phyloP scores from a whole-genome alignment of 495 filamentous ascomycete species.

The Penicillium salamii region DNA sequence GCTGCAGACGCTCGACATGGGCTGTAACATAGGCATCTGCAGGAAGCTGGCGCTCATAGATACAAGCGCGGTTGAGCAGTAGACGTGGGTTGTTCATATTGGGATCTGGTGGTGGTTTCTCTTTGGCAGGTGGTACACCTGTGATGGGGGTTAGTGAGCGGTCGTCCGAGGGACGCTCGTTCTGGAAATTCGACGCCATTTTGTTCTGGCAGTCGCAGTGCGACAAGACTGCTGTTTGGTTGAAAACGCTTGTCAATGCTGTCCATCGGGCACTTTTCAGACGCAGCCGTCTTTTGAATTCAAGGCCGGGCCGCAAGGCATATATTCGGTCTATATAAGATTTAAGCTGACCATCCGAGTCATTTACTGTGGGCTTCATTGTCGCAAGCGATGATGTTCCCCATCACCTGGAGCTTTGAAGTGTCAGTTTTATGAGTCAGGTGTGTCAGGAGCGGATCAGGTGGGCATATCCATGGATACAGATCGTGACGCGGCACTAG shows the following conservation, averaged over 20 bases:
- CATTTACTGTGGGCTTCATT: not conserved
- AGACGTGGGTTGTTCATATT: slow-evolving; percentile 44
- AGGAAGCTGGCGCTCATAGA: slow-evolving; percentile 51
- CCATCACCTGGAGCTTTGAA: slow-evolving; percentile 25
- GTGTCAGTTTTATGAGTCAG: slow-evolving; percentile 11
- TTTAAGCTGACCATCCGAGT: not conserved
- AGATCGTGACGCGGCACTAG: not conserved
- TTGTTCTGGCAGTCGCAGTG: slow-evolving; percentile 1
- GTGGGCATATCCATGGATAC: slow-evolving; percentile 7
- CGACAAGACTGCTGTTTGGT: slow-evolving; percentile 10
- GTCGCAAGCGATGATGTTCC: slow-evolving; percentile 12
- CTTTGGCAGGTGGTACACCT: slow-evolving; percentile 1
- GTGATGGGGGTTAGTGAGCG: not conserved
- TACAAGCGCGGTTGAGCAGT: slow-evolving; percentile 43
- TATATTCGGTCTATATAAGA: not conserved
- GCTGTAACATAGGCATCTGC: slow-evolving; percentile 51
- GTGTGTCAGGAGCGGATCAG: slow-evolving; percentile 16
- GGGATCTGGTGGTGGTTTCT: slow-evolving; percentile 22
- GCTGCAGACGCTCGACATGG: slow-evolving; percentile 50
- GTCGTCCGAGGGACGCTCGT: not conserved
- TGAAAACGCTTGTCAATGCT: slow-evolving; percentile 3
- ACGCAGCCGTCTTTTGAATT: not conserved
- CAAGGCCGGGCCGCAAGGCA: not conserved
- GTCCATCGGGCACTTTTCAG: slow-evolving; percentile 16
- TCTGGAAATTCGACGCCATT: slow-evolving; percentile 11